Evolutionary conservation across 116 monocot species (phyloP).

Genomic region (Zostera marina): DNA sequence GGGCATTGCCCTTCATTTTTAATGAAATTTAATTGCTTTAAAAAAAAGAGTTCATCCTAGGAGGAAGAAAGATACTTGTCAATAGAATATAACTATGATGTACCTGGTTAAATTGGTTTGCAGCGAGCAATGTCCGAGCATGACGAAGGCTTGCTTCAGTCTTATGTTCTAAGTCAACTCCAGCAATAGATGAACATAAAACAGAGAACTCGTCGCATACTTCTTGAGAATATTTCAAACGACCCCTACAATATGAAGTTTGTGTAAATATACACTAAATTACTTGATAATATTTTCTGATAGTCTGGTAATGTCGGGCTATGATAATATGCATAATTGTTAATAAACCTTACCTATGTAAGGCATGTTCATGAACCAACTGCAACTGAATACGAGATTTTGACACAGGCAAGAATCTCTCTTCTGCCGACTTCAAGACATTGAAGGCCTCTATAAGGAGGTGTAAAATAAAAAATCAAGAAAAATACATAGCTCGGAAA

Average conservation of each 20-base stretch:
- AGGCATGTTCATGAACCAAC: conserved; percentile 72
- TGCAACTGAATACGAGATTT: conserved; percentile 59
- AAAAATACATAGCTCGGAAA: background rate
- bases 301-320: background rate
- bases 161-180: conserved; percentile 89
- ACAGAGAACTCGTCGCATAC: conserved; percentile 69
- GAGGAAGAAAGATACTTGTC: background rate
- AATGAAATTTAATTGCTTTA: no score
- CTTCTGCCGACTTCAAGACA: conserved; percentile 70
- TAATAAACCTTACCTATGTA: conserved; percentile 41
- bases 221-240: conserved; percentile 56
- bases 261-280: background rate
- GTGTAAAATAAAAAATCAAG: background rate
- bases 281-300: background rate
- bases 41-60: no score
- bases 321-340: no score
- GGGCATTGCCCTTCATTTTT: no score
- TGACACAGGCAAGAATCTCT: conserved; percentile 43
- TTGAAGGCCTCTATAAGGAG: conserved; percentile 51
- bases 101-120: conserved; percentile 83
- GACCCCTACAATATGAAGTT: conserved; percentile 35
- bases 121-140: conserved; percentile 86
- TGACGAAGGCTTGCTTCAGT: conserved; percentile 69
- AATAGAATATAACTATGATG: background rate
- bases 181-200: conserved; percentile 52